Base-by-base conservation (phyloP, 495 filamentous ascomycete genomes). In the Talaromyces wortmannii region DNA sequence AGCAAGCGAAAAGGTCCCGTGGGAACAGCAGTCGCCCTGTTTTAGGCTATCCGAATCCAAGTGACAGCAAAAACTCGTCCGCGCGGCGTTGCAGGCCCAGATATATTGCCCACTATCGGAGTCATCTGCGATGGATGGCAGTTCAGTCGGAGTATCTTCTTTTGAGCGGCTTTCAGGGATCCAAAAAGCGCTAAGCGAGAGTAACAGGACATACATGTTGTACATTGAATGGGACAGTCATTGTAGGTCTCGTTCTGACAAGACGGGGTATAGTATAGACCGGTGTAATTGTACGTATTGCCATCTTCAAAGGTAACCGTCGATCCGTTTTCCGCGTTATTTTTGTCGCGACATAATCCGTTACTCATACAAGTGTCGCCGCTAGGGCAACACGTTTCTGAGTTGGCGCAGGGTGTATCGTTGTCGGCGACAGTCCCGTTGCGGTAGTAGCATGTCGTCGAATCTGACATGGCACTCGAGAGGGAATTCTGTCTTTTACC, bases 371-470 rank as follows among this genome's bases (percentile, higher is more conserved):
- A 50, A 12, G 48, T 31, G 13, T 16, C 48, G 18, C 48, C 23
- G 16, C 17, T 29, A n/a, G 48, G 48, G 30, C 48, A 50, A 31
- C 48, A 50, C n/a, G n/a, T 50, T 18, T 23, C 13, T 13, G 48
- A 17, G 48, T 50, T 50, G 13, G 48, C n/a, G 18, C 48, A 50
- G 48, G 48, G 48, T 7, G 48, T 50, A 31, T 50, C 48, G 30
- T 50, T 31, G 18, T 17, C 48, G 17, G 48, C 48, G 48, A 17
- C n/a, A 31, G 48, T 50, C 10, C 48, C 48, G 18, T 50, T 50
- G 48, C 48, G 48, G 48, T 50, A 50, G 48, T 50, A 50, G 48
- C 48, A 50, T 50, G 48, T 50, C 33, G 33, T 36, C 33, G 33
- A 36, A 6, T 36, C 33, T 36, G 33, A 36, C 33, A 36, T 36